Base-by-base conservation (phyloP, 768 basidiomycete genomes). In the Royoungia palumana region DNA sequence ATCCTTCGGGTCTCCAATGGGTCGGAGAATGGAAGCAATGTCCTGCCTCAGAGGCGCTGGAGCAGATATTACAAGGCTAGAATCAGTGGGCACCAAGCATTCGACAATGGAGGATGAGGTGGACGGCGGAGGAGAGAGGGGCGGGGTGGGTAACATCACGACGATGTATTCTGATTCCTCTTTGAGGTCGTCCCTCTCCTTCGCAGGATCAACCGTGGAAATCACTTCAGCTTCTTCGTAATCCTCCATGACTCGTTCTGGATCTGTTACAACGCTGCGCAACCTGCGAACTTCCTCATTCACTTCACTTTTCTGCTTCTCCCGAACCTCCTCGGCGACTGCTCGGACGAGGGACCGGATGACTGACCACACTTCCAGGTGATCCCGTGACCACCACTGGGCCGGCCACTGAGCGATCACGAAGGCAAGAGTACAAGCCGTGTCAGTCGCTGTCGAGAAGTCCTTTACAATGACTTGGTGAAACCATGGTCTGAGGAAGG, bases 401-500 rank as follows among this genome's bases (percentile, higher is more conserved):
- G 79, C 80, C 20, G 84, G 83, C 86, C 86, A 88, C 51, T 75
- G 74, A 6, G 81, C 78, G 53, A 83, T 78, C 24, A 71, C 59
- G 22, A 74, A 70, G 12, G 82, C 68, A 40, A 83, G 71, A 45
- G 67, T 68, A 41, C 67, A 66, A 38, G 72, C 64, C n/a, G 62
- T 66, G 42, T 67, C 64, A 1, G 69, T 70, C 19, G 75, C 70
- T 27, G 51, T 57, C n/a, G 65, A 53, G 60, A 72, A 69, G 54
- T 75, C 71, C 43, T 70, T 63, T 35, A 62, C 50, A 35, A 82
- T 71, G 47, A 70, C 70, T 41, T 62, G 67, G 60, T 84, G 79
- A 68, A 89, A 81, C 82, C 85, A 88, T 9, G 83, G 79, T 21
- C 82, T 77, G 22, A 90, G 73, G 63, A 89, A 78, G 41, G 78